These are phyloP conservation scores for Cucumis sativus DNA, from an alignment of 306 rosid genomes.

Conservation along the genomic window Cucumber_9930_V3 NC_026661.2:4233001-4233500, in stretches of 20 bases:
- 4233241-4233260: conserved; percentile 72
- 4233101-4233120: conserved; percentile 77
- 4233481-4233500: conserved; percentile 74
- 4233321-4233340: conserved; percentile 41
- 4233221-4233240: conserved; percentile 80
- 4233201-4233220: conserved; percentile 86
- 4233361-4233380: conserved; percentile 33
- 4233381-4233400: conserved; percentile 40
- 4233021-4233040: neutral
- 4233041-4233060: neutral
- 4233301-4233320: conserved; percentile 47
- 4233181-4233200: conserved; percentile 77
- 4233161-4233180: conserved; percentile 69
- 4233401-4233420: conserved; percentile 29
- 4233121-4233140: conserved; percentile 76
- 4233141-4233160: conserved; percentile 51
- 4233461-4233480: conserved; percentile 42
- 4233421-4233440: conserved; percentile 39
- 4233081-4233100: conserved; percentile 11
- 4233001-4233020: too few species aligned
- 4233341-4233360: conserved; percentile 42
- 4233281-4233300: conserved; percentile 32
- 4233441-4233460: conserved; percentile 33
- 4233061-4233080: conserved; percentile 3
- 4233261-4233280: conserved; percentile 48